Evolutionary conservation across 129 eudicot genomes (phyloP), one percentile per base, ranked within the genome.

Genomic region (Chrysanthemum seticuspe): DNA sequence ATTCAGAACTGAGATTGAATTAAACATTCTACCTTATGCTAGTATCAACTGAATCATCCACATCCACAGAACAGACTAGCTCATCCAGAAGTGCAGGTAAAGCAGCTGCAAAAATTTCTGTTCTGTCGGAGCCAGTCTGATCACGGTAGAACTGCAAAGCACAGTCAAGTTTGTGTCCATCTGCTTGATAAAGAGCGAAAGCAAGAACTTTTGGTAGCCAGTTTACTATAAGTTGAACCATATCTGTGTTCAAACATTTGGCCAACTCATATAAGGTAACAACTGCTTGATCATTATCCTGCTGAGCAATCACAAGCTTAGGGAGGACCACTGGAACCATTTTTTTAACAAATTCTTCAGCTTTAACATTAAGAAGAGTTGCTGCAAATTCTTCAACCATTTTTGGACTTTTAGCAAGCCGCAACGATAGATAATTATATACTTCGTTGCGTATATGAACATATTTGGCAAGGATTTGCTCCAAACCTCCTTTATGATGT

Each of bases 131-230:
- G 47, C 86, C 88, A 48, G 96, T 82, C 55, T 86, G 94, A 70
- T 84, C 87, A 48, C 74, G 88, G 84, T 95, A 95, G 66, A 90
- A 95, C 81, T 83, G 87, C 86, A 95, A 83, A 50, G 88, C 96
- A 74, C 80, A 71, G 56, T 83, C 82, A 72, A 95, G 85, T 19
- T 83, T 80, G 50, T 75, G 76, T 13, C 85, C 89, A 80, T 88
- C 92, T 65, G 88, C 85, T 86, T 74, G 91, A 78, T 83, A 90
- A 59, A 95, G 96, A 74, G 99, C 97, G 72, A 82, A 95, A 51
- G 97, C 96, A 75, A 95, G 97, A 74, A 90, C 97, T 71, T 90
- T 90, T 19, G 99, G 99, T 68, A 90, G 63, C 87, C 96, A 90
- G 52, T 71, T 68, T 36, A 88, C 87, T 62, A 82, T 80, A 60